A percentile compares a stretch with the other conserved stretches of the same genome.
phyloP scores from a whole-genome alignment of 2,329 filamentous ascomycete genomes.

The Fusarium fracticaudum region DNA sequence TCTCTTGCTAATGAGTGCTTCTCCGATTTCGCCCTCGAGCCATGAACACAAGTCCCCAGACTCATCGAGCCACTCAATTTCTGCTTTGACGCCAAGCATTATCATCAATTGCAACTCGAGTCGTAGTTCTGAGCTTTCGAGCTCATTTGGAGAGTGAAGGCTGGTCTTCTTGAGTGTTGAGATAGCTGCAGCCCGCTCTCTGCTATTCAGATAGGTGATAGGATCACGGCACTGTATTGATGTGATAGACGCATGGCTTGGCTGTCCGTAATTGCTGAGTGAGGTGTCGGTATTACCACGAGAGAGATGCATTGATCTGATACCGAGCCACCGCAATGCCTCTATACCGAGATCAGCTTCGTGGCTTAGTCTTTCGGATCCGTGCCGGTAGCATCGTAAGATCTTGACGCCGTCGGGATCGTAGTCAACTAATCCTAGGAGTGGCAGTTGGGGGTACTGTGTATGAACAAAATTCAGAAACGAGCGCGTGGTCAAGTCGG shows the following conservation, averaged over 20 bases:
- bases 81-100: slow-evolving; percentile 77
- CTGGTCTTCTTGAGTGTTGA: slow-evolving; percentile 60
- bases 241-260: slow-evolving; percentile 35
- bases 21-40: slow-evolving; percentile 56
- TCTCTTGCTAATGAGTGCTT: slow-evolving; percentile 2
- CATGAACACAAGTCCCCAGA: slow-evolving; percentile 60
- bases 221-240: slow-evolving; percentile 44
- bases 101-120: slow-evolving; percentile 77
- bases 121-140: slow-evolving; percentile 52
- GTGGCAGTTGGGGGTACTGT: slow-evolving; percentile 60
- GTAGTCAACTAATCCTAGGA: slow-evolving; percentile 75
- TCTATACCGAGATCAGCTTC: slow-evolving; percentile 63
- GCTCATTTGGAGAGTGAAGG: slow-evolving; percentile 39
- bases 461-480: slow-evolving; percentile 67
- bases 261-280: not conserved
- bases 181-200: slow-evolving; percentile 68
- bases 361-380: slow-evolving; percentile 70
- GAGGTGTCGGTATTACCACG: not conserved
- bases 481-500: slow-evolving; percentile 75
- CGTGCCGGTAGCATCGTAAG: slow-evolving; percentile 76
- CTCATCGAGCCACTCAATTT: slow-evolving; percentile 77
- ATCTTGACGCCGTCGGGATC: slow-evolving; percentile 83
- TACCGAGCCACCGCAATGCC: slow-evolving; percentile 72
- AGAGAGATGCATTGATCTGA: slow-evolving; percentile 56
- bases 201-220: slow-evolving; percentile 55